phyloP scores from a whole-genome alignment of 2,329 filamentous ascomycete species.

The Cladosporium sp. region DNA sequence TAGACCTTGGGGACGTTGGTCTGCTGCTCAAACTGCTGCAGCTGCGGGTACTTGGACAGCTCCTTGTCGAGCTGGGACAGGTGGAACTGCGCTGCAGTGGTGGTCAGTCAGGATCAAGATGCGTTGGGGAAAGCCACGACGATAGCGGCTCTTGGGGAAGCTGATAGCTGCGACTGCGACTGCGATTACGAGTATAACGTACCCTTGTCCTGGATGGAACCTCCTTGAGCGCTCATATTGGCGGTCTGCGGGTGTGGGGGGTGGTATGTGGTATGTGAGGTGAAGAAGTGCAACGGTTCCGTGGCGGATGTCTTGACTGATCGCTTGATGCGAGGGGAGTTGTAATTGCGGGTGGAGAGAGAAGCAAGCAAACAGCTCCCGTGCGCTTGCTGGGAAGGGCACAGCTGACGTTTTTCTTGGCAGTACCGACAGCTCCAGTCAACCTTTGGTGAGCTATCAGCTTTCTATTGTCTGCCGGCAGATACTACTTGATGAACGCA shows the following conservation, averaged over 20 bases:
- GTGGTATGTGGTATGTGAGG: slow-evolving; percentile 4
- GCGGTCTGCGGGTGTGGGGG: slow-evolving; percentile 7
- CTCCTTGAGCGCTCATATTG: slow-evolving; percentile 25
- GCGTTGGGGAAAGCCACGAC: slow-evolving; percentile 4
- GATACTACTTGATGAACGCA: neutral
- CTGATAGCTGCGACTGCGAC: neutral
- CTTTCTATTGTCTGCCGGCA: neutral
- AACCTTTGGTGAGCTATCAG: neutral
- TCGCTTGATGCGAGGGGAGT: slow-evolving; percentile 7
- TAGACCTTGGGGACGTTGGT: slow-evolving; percentile 83
- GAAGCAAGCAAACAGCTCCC: neutral
- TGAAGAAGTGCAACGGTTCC: slow-evolving; percentile 18
- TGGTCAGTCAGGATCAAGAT: slow-evolving; percentile 13
- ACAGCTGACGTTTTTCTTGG: slow-evolving; percentile 1
- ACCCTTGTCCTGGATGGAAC: slow-evolving; percentile 29
- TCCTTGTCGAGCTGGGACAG: slow-evolving; percentile 78
- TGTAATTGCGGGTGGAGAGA: slow-evolving; percentile 16
- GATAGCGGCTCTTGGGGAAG: neutral
- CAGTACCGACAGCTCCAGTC: neutral
- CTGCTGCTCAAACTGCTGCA: slow-evolving; percentile 85
- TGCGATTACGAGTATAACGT: neutral
- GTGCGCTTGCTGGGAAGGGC: neutral
- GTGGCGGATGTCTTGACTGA: slow-evolving; percentile 14
- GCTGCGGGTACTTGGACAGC: slow-evolving; percentile 81
- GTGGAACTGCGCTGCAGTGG: slow-evolving; percentile 51